These are phyloP conservation scores for Pseudoperonospora humuli DNA, from an alignment of 352 stramenopile species.

Conservation along the genomic window DNA sequence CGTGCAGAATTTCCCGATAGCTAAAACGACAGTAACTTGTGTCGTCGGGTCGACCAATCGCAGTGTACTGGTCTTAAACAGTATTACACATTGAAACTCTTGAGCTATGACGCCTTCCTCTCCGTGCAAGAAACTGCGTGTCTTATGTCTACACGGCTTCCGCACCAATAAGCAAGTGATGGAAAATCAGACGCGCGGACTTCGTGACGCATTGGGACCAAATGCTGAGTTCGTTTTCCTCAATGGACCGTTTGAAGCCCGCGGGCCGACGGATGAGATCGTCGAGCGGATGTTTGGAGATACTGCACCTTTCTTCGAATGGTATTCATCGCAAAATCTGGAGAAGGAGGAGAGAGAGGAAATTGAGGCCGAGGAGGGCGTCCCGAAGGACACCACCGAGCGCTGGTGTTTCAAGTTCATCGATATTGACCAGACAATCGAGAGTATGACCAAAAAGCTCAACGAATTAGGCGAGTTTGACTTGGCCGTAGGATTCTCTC, in stretches of 20 bases:
- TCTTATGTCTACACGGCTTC: slow-evolving; percentile 69
- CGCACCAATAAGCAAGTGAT: slow-evolving; percentile 71
- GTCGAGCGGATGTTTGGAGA: slow-evolving; percentile 23
- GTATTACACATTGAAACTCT: too few species aligned
- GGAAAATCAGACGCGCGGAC: slow-evolving; percentile 47
- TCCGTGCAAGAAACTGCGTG: slow-evolving; percentile 33
- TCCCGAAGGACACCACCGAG: not conserved
- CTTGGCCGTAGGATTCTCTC: slow-evolving; percentile 69
- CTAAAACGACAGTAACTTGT: too few species aligned
- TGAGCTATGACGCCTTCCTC: not conserved
- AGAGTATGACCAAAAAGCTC: slow-evolving; percentile 55
- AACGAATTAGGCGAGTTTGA: slow-evolving; percentile 59
- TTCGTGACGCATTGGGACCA: slow-evolving; percentile 51
- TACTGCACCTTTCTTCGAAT: not conserved
- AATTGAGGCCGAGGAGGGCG: not conserved
- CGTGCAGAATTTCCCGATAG: too few species aligned
- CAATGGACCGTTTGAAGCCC: slow-evolving; percentile 46
- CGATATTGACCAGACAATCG: slow-evolving; percentile 22
- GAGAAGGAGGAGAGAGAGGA: not conserved
- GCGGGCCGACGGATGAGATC: slow-evolving; percentile 44
- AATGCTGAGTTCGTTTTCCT: slow-evolving; percentile 65
- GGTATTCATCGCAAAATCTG: not conserved
- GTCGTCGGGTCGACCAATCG: too few species aligned
- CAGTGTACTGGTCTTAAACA: too few species aligned
- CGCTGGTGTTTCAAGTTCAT: not conserved